Conservation (phyloP, 2,329 filamentous ascomycete genomes). For the Hymenoscyphus infarciens region DNA sequence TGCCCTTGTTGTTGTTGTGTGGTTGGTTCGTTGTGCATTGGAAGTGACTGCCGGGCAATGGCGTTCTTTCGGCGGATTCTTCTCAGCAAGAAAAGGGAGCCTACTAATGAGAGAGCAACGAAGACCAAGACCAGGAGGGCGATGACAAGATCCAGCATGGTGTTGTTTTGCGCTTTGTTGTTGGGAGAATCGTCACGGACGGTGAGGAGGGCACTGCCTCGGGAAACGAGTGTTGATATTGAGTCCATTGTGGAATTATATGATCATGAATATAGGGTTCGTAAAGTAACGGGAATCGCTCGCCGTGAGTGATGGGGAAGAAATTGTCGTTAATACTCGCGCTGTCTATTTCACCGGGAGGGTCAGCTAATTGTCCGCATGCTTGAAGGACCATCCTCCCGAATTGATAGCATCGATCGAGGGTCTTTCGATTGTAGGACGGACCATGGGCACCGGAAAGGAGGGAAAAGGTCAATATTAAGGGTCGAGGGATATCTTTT, state of each 20-base stretch:
- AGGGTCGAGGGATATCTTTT: constrained; percentile 1
- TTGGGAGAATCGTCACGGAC: constrained; percentile 45
- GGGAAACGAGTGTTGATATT: constrained; percentile 32
- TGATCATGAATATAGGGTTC: constrained; percentile 12
- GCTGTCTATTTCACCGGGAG: not conserved
- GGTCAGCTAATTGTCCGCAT: constrained; percentile 3
- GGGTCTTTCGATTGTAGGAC: not conserved
- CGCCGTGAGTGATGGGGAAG: constrained; percentile 3
- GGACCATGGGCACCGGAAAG: not conserved
- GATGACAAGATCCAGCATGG: constrained; percentile 74
- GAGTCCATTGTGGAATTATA: constrained; percentile 24
- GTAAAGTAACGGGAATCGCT: not conserved
- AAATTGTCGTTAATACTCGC: constrained; percentile 4
- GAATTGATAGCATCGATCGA: not conserved
- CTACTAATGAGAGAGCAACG: constrained; percentile 64
- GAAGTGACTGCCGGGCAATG: constrained; percentile 53
- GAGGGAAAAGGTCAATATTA: not conserved
- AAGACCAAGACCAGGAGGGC: constrained; percentile 75
- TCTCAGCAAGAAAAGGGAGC: constrained; percentile 68
- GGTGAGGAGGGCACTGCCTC: constrained; percentile 43
- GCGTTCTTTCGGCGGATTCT: constrained; percentile 53
- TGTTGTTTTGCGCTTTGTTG: constrained; percentile 44
- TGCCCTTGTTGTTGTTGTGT: constrained; percentile 40
- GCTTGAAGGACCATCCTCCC: not conserved
- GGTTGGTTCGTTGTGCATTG: constrained; percentile 57